Evolutionary conservation across 805 yeast species (phyloP).

Genomic region (Kuraishia ogatae): DNA sequence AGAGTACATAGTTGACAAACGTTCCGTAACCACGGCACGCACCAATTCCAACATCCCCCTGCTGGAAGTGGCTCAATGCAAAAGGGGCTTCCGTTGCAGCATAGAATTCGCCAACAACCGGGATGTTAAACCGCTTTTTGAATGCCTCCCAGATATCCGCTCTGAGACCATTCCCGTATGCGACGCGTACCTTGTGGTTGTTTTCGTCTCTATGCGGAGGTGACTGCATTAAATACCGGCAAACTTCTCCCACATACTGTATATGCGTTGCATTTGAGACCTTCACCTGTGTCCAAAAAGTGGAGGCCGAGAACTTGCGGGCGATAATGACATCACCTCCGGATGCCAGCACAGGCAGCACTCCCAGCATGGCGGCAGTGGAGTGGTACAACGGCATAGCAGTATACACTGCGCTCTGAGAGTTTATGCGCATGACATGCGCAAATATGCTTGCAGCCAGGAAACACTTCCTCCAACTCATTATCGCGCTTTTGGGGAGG

Average conservation of each 20-base stretch:
- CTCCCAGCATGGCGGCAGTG: conserved; percentile 84
- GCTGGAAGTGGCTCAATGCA: conserved; percentile 75
- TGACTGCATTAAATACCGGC: conserved; percentile 71
- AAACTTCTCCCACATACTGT: conserved; percentile 93
- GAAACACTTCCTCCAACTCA: conserved; percentile 82
- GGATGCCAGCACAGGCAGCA: conserved; percentile 44
- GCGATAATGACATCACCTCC: conserved; percentile 78
- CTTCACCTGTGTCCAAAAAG: conserved; percentile 86
- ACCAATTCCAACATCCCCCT: conserved; percentile 75
- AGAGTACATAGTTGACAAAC: conserved; percentile 40
- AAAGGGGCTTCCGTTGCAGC: conserved; percentile 92
- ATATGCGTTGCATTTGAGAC: conserved; percentile 66
- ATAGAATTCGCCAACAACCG: conserved; percentile 81
- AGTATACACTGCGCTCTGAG: conserved; percentile 57
- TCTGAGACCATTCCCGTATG: conserved; percentile 88
- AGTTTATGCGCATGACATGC: conserved; percentile 50
- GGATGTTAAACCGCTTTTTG: conserved; percentile 66
- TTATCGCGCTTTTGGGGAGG: conserved; percentile 85
- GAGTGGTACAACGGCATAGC: conserved; percentile 96
- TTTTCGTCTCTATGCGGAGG: conserved; percentile 59
- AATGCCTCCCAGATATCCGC: conserved; percentile 82
- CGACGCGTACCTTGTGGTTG: conserved; percentile 53
- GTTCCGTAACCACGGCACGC: conserved; percentile 78
- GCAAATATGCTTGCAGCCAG: conserved; percentile 69
- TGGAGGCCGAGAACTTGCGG: conserved; percentile 71